phyloP scores from a whole-genome alignment of 768 basidiomycete species.

The Exidia glandulosa region DNA sequence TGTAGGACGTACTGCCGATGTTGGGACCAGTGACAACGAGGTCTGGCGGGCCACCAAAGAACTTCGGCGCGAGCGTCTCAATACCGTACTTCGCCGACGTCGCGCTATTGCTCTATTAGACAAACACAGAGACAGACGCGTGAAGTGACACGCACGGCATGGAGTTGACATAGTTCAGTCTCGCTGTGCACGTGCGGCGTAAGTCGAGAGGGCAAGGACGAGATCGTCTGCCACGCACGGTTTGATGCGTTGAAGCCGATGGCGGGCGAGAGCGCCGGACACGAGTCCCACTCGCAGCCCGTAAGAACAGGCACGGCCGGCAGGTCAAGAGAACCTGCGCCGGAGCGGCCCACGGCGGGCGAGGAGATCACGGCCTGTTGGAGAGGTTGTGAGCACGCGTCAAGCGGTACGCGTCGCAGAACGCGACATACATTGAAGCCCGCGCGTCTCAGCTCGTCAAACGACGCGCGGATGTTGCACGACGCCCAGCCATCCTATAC shows the following conservation, averaged over 20 bases:
- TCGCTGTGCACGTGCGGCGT: too few species aligned
- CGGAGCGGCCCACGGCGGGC: slow-evolving; percentile 35
- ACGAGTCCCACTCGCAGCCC: slow-evolving; percentile 32
- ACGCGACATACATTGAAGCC: slow-evolving; percentile 18
- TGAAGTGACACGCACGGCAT: slow-evolving; percentile 21
- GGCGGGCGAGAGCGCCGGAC: slow-evolving; percentile 30
- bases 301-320: slow-evolving; percentile 8
- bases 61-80: slow-evolving; percentile 31
- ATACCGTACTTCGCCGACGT: slow-evolving; percentile 32
- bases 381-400: not conserved
- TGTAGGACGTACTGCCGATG: slow-evolving; percentile 26
- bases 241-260: slow-evolving; percentile 28
- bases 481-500: slow-evolving; percentile 21
- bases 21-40: slow-evolving; percentile 38
- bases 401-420: not conserved
- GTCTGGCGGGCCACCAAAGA: slow-evolving; percentile 29
- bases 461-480: slow-evolving; percentile 20
- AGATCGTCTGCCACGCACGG: slow-evolving; percentile 22
- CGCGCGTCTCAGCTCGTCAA: slow-evolving; percentile 13
- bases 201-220: too few species aligned
- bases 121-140: not conserved
- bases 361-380: slow-evolving; percentile 31
- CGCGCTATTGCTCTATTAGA: slow-evolving; percentile 14
- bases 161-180: slow-evolving; percentile 33
- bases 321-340: slow-evolving; percentile 30